These are phyloP conservation scores for Xylaria venustula DNA, from an alignment of 495 filamentous ascomycete species.

Conservation along the genomic window DNA sequence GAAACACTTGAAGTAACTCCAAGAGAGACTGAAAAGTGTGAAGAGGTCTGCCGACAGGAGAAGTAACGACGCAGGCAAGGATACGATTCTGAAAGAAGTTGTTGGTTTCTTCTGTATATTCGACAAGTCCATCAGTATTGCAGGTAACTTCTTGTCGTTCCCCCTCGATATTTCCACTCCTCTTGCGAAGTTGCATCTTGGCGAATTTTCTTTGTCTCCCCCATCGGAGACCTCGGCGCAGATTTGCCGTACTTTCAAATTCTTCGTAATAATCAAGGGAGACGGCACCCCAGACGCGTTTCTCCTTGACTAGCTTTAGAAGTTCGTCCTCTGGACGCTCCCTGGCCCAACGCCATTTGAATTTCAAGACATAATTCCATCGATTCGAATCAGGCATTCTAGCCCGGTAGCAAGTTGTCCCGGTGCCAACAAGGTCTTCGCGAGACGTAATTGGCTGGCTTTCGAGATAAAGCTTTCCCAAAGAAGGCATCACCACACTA, in stretches of 20 bases:
- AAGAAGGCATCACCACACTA: constrained; percentile 6
- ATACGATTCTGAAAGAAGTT: constrained; percentile 26
- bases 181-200: constrained; percentile 1
- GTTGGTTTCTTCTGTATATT: constrained; percentile 25
- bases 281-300: constrained; percentile 22
- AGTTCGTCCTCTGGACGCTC: constrained; percentile 28
- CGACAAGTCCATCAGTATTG: constrained; percentile 16
- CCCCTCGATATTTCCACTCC: constrained; percentile 13
- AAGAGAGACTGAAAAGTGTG: constrained; percentile 24
- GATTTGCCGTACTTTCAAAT: constrained; percentile 26
- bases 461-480: constrained; percentile 29
- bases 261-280: constrained; percentile 28
- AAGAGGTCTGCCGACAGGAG: constrained; percentile 28
- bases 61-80: constrained; percentile 27
- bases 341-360: constrained; percentile 29
- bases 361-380: constrained; percentile 26
- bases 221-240: constrained; percentile 26
- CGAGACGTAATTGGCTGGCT: constrained; percentile 22
- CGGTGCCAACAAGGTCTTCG: constrained; percentile 22
- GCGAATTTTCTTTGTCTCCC: constrained; percentile 22
- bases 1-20: constrained; percentile 27
- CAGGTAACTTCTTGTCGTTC: constrained; percentile 15
- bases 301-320: constrained; percentile 22
- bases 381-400: constrained; percentile 17
- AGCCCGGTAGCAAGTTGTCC: constrained; percentile 28